Evolutionary conservation across 1,284 basidiomycete species (phyloP), one percentile per base, ranked within the genome.

Genomic region (Tilletiaria anomala): DNA sequence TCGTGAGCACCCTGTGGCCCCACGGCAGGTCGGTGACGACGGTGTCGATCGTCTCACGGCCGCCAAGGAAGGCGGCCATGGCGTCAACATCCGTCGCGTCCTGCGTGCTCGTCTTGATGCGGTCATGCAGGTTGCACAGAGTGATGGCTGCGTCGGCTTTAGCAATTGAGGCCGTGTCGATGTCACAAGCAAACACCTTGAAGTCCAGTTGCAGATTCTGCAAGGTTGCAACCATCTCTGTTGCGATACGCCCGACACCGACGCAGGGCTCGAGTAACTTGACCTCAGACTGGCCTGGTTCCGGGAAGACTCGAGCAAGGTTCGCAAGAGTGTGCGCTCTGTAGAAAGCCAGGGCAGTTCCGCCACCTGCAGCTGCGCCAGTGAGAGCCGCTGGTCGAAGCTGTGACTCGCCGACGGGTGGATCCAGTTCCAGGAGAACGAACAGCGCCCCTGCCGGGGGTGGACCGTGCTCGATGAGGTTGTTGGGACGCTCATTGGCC

Each of bases 211-310:
- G 15, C 12, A 16, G 5, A 15, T 18, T 31, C n/a, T 5, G 15
- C 14, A 38, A 23, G 1, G 19, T 14, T 1, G 22, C 40, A 26
- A 18, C 20, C 19, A 47, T 23, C 26, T 47, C 44, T 20, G 42
- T 39, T 8, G 44, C 41, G 6, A 47, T 32, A 20, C 35, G 26
- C 12, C 44, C 44, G 8, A 22, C 33, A 6, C 44, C 44, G 1
- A 42, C 44, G 36, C 44, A 47, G 3, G 44, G 44, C 38, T 47
- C 44, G 26, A 29, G 26, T 29, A 29, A 8, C n/a, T 29, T 29
- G 26, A n/a, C 8, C 26, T 8, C 10, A 8, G 8, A n/a, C 26
- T 29, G 10, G n/a, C 8, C 26, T n/a, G 26, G 26, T 8, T 8
- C 10, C 10, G 10, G n/a, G 26, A 29, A 8, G 10, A 29, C 10